Evolutionary conservation across 768 basidiomycete species (phyloP).

Genomic region (Megacollybia marginata): DNA sequence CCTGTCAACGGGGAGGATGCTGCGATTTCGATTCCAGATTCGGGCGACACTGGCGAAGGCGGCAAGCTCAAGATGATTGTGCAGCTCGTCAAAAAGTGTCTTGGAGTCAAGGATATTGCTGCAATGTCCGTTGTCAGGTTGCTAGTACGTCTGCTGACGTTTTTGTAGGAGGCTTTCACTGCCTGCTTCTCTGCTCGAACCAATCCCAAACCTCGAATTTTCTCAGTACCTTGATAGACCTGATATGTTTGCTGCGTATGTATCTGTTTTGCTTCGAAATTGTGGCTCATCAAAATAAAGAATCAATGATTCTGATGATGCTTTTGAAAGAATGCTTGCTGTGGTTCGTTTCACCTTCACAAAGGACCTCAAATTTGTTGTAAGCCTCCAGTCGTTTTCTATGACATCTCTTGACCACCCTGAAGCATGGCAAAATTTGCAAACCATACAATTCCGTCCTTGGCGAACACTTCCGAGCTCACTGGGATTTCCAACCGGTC

Average conservation of each 20-base stretch:
- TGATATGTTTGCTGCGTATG: constrained; percentile 87
- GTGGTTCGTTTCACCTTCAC: constrained; percentile 83
- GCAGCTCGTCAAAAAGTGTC: constrained; percentile 81
- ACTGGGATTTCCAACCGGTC: constrained; percentile 75
- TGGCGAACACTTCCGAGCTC: constrained; percentile 83
- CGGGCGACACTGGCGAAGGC: constrained; percentile 71
- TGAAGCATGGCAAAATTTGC: constrained; percentile 82
- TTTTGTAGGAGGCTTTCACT: constrained; percentile 75
- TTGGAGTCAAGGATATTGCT: constrained; percentile 94
- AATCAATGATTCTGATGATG: constrained; percentile 86
- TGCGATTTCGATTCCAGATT: constrained; percentile 63
- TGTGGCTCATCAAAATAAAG: constrained; percentile 28
- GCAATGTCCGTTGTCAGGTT: constrained; percentile 57
- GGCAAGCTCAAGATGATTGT: constrained; percentile 93
- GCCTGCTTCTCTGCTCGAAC: constrained; percentile 89
- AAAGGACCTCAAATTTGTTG: constrained; percentile 91
- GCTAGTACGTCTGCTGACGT: constrained; percentile 1
- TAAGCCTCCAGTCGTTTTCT: constrained; percentile 28
- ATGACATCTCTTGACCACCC: constrained; percentile 1
- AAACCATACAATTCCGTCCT: constrained; percentile 89
- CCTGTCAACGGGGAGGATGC: constrained; percentile 29
- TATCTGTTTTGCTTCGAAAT: constrained; percentile 10
- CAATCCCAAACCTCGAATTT: constrained; percentile 93
- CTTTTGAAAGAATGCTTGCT: constrained; percentile 94
- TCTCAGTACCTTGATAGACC: constrained; percentile 92